phyloP scores from a whole-genome alignment of 2,329 filamentous ascomycete species.

The Diaporthe helianthi region DNA sequence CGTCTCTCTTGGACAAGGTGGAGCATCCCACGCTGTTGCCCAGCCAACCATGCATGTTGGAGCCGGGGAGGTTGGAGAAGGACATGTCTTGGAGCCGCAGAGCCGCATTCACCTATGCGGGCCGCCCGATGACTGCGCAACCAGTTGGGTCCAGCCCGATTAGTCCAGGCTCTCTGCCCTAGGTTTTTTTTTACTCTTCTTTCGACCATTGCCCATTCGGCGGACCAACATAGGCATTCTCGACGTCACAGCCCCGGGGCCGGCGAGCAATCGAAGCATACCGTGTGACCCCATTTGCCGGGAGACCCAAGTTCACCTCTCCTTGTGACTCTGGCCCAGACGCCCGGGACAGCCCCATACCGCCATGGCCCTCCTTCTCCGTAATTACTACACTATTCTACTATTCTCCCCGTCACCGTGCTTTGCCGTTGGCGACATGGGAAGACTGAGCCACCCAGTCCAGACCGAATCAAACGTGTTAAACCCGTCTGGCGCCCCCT shows the following conservation, averaged over 20 bases:
- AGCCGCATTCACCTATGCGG: slow-evolving; percentile 2
- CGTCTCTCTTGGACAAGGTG: background rate
- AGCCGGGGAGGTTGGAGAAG: background rate
- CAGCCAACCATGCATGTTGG: background rate
- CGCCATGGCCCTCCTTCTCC: background rate
- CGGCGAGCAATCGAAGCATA: background rate
- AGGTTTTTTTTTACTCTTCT: too few species aligned
- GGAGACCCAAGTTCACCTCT: background rate
- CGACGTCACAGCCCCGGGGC: background rate
- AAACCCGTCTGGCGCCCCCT: slow-evolving; percentile 9
- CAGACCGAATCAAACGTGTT: slow-evolving; percentile 11
- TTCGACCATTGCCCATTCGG: background rate
- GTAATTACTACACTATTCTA: slow-evolving; percentile 12
- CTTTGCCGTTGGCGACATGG: background rate
- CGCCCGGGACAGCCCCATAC: background rate
- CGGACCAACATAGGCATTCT: background rate
- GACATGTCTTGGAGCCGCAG: background rate
- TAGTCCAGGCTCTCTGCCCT: background rate
- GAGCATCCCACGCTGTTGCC: background rate
- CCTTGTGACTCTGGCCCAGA: slow-evolving; percentile 9
- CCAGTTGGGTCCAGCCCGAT: background rate
- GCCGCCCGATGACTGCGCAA: background rate
- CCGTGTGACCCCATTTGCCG: background rate
- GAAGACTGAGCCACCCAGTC: background rate
- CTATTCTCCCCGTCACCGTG: background rate